These are phyloP conservation scores for Teunomyces barrocoloradensis DNA, from an alignment of 805 yeast genomes.

Conservation along the genomic window DNA sequence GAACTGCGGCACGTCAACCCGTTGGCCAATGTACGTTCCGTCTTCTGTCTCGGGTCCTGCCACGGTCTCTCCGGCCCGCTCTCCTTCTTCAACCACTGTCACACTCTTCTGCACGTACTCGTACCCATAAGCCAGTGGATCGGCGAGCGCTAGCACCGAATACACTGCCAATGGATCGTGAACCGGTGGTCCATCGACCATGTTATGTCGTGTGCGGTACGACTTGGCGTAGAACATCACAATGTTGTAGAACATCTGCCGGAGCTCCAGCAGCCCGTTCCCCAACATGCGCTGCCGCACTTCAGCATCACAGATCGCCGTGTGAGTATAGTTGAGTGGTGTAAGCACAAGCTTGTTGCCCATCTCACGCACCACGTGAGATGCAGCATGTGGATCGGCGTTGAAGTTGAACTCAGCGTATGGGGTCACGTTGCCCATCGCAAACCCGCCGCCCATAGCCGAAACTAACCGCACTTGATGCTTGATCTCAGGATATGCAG, in stretches of 20 bases:
- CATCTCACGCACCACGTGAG: conserved; percentile 48
- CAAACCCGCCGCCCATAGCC: conserved; percentile 75
- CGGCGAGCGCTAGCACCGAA: conserved; percentile 49
- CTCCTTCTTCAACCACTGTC: conserved; percentile 26
- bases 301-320: conserved; percentile 46
- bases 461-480: conserved; percentile 51
- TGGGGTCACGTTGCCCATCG: conserved; percentile 49
- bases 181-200: conserved; percentile 61
- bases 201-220: conserved; percentile 14
- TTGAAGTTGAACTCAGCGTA: conserved; percentile 74
- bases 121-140: conserved; percentile 20
- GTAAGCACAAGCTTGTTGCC: conserved; percentile 52
- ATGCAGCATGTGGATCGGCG: conserved; percentile 76
- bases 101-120: conserved; percentile 25
- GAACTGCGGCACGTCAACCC: conserved; percentile 8
- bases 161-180: conserved; percentile 79
- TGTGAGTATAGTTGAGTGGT: conserved; percentile 71
- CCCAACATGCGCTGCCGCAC: conserved; percentile 12
- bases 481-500: conserved; percentile 52
- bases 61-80: conserved; percentile 28
- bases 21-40: conserved; percentile 7
- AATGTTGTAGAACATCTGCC: conserved; percentile 19
- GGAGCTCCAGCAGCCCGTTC: conserved; percentile 13
- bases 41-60: conserved; percentile 5
- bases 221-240: conserved; percentile 19